Evolutionary conservation across 495 filamentous ascomycete genomes (phyloP), one percentile per base, ranked within the genome.

Genomic region (Neurospora sp.): DNA sequence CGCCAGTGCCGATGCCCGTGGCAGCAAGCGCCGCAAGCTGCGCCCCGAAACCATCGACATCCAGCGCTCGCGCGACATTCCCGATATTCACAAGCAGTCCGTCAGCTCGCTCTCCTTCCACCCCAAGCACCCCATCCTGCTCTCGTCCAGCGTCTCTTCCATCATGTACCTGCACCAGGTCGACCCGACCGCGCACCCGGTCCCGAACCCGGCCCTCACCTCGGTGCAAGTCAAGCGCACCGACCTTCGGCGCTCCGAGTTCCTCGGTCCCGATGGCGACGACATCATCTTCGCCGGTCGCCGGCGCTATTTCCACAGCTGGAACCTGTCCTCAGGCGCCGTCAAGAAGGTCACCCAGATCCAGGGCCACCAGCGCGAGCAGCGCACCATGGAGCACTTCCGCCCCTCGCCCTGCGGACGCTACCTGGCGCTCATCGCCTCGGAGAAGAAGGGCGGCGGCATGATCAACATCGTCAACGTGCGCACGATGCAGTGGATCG

Each of bases 301-400:
- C 5, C 88, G 96, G 27, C 89, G 91, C 74, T 98, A 96, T 81
- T 97, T 97, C 83, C 96, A 98, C 83, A 90, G 89, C 76, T 99
- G 96, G 96, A 90, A 98, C 78, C 85, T 99, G 4, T 81, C 89
- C 48, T 89, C 91, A 8, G 96, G 96, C 31, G 84, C 84, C 31
- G 87, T 98, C 39, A 91, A 94, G 78, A 97, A 97, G 73, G 82
- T 93, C 31, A 84, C 87, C 20, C 86, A 89, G 70, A 87, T 98
- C 59, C 92, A 93, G 76, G 94, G 92, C 68, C 92, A 96, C 70
- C 89, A 91, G 72, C 86, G 90, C 71, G 92, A 94, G 79, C 96
- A 98, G 79, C 91, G 87, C 68, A 92, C 88, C 70, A 97, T 97
- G 93, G 96, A 98, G 80, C 85, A 85, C 45, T 94, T 99, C 84